A percentile compares a stretch with the other conserved stretches of the same genome.
These are phyloP conservation scores for Parsonsia alboflavescens DNA, from an alignment of 257 asterid genomes.

Conservation along the genomic window DNA sequence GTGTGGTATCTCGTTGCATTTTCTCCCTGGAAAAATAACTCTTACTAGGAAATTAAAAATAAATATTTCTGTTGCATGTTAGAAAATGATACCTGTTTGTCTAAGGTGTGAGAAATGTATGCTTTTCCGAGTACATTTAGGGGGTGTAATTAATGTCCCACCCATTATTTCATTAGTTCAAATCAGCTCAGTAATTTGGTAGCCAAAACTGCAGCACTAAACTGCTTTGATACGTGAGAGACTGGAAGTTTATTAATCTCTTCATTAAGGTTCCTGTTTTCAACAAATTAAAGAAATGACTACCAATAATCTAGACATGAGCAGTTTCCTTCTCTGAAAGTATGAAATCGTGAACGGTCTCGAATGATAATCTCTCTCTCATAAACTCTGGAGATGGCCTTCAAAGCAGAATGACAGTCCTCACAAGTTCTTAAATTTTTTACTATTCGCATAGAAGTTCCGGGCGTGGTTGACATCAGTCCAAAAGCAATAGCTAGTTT, in stretches of 20 bases:
- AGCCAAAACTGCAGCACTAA: background rate
- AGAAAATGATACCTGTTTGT: background rate
- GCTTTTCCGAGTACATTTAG: background rate
- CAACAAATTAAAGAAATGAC: background rate
- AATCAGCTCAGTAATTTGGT: background rate
- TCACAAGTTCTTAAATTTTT: slow-evolving; percentile 59
- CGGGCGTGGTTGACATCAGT: slow-evolving; percentile 33
- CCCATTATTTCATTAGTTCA: background rate
- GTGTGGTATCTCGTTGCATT: background rate
- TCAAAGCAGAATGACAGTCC: slow-evolving; percentile 53
- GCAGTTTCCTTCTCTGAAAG: slow-evolving; percentile 48
- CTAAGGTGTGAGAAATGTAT: background rate
- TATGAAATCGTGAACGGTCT: slow-evolving; percentile 53
- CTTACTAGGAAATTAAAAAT: background rate
- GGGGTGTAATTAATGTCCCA: background rate
- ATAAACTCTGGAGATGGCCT: slow-evolving; percentile 54
- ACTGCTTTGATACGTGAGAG: background rate
- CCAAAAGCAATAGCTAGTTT: slow-evolving; percentile 61
- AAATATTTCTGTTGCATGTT: background rate
- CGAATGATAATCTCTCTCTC: slow-evolving; percentile 50
- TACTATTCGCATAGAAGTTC: slow-evolving; percentile 36
- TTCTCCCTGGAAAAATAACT: background rate
- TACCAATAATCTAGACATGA: slow-evolving; percentile 64
- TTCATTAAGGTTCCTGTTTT: background rate
- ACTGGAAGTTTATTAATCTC: background rate